phyloP scores from a whole-genome alignment of 495 filamentous ascomycete genomes.

The Penicillium maclennaniae region DNA sequence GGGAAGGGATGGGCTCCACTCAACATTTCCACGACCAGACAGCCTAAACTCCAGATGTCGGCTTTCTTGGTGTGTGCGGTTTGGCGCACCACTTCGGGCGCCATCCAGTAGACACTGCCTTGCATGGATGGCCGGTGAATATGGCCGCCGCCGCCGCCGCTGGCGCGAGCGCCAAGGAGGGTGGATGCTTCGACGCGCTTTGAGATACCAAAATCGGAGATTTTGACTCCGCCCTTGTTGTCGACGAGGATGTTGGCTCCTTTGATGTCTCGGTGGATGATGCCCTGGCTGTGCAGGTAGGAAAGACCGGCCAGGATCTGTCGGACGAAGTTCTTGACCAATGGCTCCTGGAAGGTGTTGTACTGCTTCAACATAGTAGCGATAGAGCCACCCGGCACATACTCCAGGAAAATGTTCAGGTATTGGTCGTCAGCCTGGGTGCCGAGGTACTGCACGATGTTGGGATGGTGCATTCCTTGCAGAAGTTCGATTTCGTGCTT shows the following conservation, averaged over 20 bases:
- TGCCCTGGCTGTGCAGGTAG: conserved; percentile 90
- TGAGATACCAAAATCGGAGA: conserved; percentile 98
- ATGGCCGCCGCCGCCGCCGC: conserved; percentile 51
- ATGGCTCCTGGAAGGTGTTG: conserved; percentile 85
- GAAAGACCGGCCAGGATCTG: conserved; percentile 94
- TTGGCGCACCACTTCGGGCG: conserved; percentile 95
- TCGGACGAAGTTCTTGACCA: conserved; percentile 94
- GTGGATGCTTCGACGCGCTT: conserved; percentile 89
- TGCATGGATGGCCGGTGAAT: conserved; percentile 88
- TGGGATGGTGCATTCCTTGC: conserved; percentile 89
- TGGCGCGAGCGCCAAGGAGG: conserved; percentile 53
- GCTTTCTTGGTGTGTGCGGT: conserved; percentile 97
- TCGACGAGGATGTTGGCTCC: conserved; percentile 98
- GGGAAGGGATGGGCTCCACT: conserved; percentile 95
- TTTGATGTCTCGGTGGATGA: conserved; percentile 99
- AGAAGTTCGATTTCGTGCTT: conserved; percentile 95
- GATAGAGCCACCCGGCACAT: conserved; percentile 95
- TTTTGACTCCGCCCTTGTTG: conserved; percentile 98
- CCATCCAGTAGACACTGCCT: conserved; percentile 99
- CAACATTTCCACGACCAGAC: conserved; percentile 98
- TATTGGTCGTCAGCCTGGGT: conserved; percentile 86
- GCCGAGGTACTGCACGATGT: conserved; percentile 97
- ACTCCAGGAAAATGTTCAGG: conserved; percentile 99
- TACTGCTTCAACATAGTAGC: conserved; percentile 98
- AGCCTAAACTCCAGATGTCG: conserved; percentile 98